Evolutionary conservation across 768 basidiomycete genomes (phyloP).

Genomic region (Naganishia friedmannii): DNA sequence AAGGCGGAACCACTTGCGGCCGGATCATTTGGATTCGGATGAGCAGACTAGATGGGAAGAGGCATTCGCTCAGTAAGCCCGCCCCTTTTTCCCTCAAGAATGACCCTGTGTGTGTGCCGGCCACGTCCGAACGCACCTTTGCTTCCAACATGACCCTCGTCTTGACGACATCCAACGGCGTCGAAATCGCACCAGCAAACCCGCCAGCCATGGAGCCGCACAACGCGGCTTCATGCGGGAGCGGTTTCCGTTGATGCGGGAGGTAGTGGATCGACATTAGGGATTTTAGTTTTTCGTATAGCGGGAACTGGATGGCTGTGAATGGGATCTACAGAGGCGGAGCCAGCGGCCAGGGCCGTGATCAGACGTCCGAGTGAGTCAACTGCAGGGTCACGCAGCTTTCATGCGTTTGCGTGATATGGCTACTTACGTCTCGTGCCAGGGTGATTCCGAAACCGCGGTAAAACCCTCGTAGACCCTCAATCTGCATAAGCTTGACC

Average conservation of each 20-base stretch:
- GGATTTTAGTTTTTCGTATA: conserved; percentile 83
- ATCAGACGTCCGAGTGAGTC: no score
- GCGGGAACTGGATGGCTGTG: conserved; percentile 89
- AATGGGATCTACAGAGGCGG: conserved; percentile 75
- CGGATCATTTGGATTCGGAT: conserved; percentile 17
- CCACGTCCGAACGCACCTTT: conserved; percentile 62
- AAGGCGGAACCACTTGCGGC: conserved; percentile 49
- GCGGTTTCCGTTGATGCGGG: conserved; percentile 57
- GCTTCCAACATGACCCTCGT: conserved; percentile 95
- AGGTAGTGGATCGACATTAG: conserved; percentile 60
- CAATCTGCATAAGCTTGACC: conserved; percentile 54
- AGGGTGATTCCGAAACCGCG: conserved; percentile 80
- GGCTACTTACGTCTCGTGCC: conserved; percentile 63
- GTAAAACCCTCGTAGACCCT: conserved; percentile 78
- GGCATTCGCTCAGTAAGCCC: no score
- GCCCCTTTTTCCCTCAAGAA: no score
- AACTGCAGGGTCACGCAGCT: no score
- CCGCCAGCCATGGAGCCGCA: conserved; percentile 92
- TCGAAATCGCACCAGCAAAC: conserved; percentile 81
- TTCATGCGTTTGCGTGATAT: no score
- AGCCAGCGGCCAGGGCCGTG: no score
- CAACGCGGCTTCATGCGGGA: conserved; percentile 59
- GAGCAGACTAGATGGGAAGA: conserved; percentile 14
- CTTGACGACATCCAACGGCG: conserved; percentile 93
- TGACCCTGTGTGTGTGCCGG: no score